These are phyloP conservation scores for Ganoderma meredithae DNA, from an alignment of 1,284 basidiomycete genomes.

Conservation along the genomic window DNA sequence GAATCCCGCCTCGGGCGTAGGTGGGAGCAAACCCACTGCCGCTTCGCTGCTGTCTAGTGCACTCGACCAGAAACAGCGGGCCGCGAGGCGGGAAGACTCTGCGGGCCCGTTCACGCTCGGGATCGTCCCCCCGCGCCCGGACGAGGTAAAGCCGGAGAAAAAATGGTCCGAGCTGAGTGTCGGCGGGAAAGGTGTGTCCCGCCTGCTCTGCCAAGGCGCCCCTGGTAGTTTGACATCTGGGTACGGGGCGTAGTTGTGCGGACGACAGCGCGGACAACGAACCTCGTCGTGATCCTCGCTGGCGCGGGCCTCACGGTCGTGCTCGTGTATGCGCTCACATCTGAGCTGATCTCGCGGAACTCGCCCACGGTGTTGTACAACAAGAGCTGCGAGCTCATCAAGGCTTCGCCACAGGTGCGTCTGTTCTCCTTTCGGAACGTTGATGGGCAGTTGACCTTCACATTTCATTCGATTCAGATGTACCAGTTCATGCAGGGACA, in stretches of 20 bases:
- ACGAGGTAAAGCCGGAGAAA: constrained; percentile 63
- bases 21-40: constrained; percentile 47
- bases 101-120: constrained; percentile 89
- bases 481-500: constrained; percentile 69
- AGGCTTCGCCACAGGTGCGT: constrained; percentile 72
- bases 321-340: constrained; percentile 85
- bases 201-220: neutral
- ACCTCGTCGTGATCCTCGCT: constrained; percentile 83
- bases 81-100: constrained; percentile 56
- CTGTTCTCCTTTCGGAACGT: neutral
- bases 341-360: constrained; percentile 92
- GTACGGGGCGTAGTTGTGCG: constrained; percentile 63
- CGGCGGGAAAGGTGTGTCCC: constrained; percentile 79
- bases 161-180: constrained; percentile 87
- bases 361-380: constrained; percentile 91
- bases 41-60: constrained; percentile 70
- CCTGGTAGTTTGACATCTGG: neutral
- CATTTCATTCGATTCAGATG: constrained; percentile 51
- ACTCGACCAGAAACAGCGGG: constrained; percentile 64
- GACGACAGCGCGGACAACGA: constrained; percentile 82
- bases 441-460: neutral
- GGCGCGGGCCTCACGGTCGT: constrained; percentile 85
- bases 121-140: constrained; percentile 61
- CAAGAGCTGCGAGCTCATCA: constrained; percentile 86
- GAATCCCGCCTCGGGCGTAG: constrained; percentile 19